Conservation (phyloP, 306 rosid genomes). For the Ochetophila trinervis region DNA sequence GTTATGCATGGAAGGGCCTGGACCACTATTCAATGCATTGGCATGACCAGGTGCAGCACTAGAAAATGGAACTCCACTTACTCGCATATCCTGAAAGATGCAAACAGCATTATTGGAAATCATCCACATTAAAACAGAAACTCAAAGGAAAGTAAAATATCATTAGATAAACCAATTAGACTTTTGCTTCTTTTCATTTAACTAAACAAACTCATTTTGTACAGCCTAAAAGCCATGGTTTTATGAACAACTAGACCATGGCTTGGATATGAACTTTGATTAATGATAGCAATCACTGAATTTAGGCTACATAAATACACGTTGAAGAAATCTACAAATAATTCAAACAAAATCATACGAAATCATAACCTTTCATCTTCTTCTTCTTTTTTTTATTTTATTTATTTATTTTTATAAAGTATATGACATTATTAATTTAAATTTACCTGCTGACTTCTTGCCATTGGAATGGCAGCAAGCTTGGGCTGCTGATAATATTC, state of each 20-base stretch:
- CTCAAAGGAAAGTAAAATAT: background rate
- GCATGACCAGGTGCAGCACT: constrained; percentile 48
- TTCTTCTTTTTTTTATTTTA: too few species aligned
- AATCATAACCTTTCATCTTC: background rate
- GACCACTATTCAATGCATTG: constrained; percentile 47
- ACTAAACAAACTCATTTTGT: too few species aligned
- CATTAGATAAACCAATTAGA: background rate
- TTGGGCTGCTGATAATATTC: constrained; percentile 75
- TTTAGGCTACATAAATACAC: background rate
- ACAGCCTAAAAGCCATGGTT: too few species aligned
- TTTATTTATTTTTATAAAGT: too few species aligned
- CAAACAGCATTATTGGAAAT: constrained; percentile 16
- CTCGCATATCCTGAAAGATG: constrained; percentile 63
- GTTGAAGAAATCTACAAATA: background rate
- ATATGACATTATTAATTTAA: background rate
- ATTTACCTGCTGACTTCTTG: constrained; percentile 73
- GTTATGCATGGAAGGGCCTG: constrained; percentile 59
- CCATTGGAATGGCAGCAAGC: constrained; percentile 61
- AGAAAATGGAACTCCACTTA: constrained; percentile 56
- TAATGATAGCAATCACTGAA: background rate
- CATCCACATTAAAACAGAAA: background rate
- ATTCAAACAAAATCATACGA: constrained; percentile 3
- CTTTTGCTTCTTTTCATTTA: background rate
- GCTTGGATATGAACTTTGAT: background rate
- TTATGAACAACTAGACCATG: background rate